Evolutionary conservation across 2,329 filamentous ascomycete genomes (phyloP), one percentile per base, ranked within the genome.

Genomic region (Tolypocladium ophioglossoides): DNA sequence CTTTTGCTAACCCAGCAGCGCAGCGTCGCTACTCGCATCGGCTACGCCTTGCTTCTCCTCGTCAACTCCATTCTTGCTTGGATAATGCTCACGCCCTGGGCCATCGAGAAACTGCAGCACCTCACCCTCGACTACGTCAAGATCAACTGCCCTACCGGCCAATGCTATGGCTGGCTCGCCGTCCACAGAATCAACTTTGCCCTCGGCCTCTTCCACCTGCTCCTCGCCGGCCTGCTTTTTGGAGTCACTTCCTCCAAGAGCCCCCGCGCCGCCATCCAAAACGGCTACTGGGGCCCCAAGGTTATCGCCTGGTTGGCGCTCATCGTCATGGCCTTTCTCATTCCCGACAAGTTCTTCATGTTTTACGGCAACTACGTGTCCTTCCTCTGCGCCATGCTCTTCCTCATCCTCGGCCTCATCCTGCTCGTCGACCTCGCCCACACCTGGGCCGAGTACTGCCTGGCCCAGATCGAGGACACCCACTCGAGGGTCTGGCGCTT

Each of bases 31-130:
- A 99, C 94, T 62, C 89, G 94, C 76, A 95, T 97, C 74, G 92
- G 89, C 66, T 96, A 96, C 70, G 91, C 94, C 59, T 83, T 97
- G 66, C 86, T 99, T 58, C 87, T 99, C 54, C 84, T 99, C 61
- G 74, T 97, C 72, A 99, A 99, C 79, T 96, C 92, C 56, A 96
- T 97, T 60, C 70, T 97, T 52, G 92, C 94, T 38, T 99, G 94
- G 94, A 89, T 99, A 63, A 96, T 97, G 90, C 90, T 99, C 74
- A 99, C 94, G 24, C 89, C 91, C 52, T 99, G 94, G 94, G 94
- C 94, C 37, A 89, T 99, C 68, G 89, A 96, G 65, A 97, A 97
- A 70, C 79, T 99, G 7, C 85, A 97, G 72, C 84, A 95, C 60
- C 78, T 97, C 53, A 94, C 90, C 14, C 80, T 99, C 60, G 91